Percentiles rank a stretch among this genome's conserved stretches.
phyloP scores from a whole-genome alignment of 2,329 filamentous ascomycete species.

The Arachnopeziza araneosa region DNA sequence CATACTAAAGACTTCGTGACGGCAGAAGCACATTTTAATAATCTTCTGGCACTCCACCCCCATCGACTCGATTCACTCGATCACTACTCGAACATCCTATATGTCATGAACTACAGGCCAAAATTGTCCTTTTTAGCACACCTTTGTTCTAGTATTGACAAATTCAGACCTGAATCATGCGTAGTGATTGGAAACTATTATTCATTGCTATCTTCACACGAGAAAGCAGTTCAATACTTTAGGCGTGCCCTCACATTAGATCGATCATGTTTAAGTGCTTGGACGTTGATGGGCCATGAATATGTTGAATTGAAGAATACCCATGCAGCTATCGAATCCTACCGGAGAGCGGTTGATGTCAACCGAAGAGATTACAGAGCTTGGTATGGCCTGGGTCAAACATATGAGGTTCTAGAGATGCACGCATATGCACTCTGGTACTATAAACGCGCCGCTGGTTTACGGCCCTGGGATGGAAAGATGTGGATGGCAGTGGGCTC shows the following conservation, averaged over 20 bases:
- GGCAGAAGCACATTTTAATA: constrained; percentile 65
- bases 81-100: constrained; percentile 95
- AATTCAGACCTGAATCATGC: constrained; percentile 93
- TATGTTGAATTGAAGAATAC: constrained; percentile 99
- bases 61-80: constrained; percentile 83
- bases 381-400: constrained; percentile 96
- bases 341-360: constrained; percentile 89
- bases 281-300: constrained; percentile 98
- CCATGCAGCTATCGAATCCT: constrained; percentile 94
- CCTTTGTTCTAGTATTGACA: constrained; percentile 84
- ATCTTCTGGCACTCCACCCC: constrained; percentile 69
- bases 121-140: constrained; percentile 92
- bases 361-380: constrained; percentile 95
- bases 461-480: constrained; percentile 94
- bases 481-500: constrained; percentile 98
- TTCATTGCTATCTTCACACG: constrained; percentile 86
- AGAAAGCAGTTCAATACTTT: constrained; percentile 98
- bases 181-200: constrained; percentile 98
- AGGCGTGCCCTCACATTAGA: constrained; percentile 86
- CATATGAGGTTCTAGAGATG: constrained; percentile 97
- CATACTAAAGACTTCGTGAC: constrained; percentile 77
- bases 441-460: constrained; percentile 87
- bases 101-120: constrained; percentile 81
- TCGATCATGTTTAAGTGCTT: constrained; percentile 84
- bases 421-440: constrained; percentile 96